A percentile compares a stretch with the other conserved stretches of the same genome.
These are phyloP conservation scores for Claviceps fusiformis DNA, from an alignment of 2,329 filamentous ascomycete species.

Conservation along the genomic window DNA sequence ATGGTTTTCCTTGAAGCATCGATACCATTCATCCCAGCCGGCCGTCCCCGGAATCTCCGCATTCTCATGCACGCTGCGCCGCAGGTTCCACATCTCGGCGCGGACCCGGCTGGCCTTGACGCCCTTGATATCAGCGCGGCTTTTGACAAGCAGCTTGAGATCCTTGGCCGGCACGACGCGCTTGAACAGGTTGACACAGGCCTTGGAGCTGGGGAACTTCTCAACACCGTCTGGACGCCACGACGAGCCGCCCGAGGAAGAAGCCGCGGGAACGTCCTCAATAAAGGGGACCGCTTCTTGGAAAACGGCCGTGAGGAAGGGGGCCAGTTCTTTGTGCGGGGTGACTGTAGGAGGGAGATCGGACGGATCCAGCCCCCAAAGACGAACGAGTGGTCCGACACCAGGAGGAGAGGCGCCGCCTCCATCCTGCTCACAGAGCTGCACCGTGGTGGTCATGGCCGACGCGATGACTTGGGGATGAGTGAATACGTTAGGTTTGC, in stretches of 20 bases:
- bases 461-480: neutral
- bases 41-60: conserved; percentile 37
- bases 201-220: conserved; percentile 32
- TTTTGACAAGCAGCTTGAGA: conserved; percentile 24
- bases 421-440: conserved; percentile 7
- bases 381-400: conserved; percentile 36
- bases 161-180: conserved; percentile 32
- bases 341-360: conserved; percentile 32
- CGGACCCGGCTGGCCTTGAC: conserved; percentile 10
- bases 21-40: conserved; percentile 49
- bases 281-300: conserved; percentile 47
- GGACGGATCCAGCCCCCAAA: conserved; percentile 35
- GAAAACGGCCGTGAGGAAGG: conserved; percentile 39
- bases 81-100: conserved; percentile 48
- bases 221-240: conserved; percentile 41
- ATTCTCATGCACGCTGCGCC: conserved; percentile 48
- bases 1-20: conserved; percentile 38
- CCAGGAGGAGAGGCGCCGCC: conserved; percentile 8
- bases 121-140: conserved; percentile 13
- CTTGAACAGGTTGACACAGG: conserved; percentile 39
- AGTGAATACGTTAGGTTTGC: neutral
- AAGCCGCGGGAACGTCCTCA: conserved; percentile 29
- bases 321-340: conserved; percentile 28
- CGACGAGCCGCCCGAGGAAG: conserved; percentile 5
- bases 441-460: neutral